Percentiles rank a stretch among this genome's conserved stretches.
Conservation (phyloP, 129 eudicot species). For the Artemisia tridentata region DNA sequence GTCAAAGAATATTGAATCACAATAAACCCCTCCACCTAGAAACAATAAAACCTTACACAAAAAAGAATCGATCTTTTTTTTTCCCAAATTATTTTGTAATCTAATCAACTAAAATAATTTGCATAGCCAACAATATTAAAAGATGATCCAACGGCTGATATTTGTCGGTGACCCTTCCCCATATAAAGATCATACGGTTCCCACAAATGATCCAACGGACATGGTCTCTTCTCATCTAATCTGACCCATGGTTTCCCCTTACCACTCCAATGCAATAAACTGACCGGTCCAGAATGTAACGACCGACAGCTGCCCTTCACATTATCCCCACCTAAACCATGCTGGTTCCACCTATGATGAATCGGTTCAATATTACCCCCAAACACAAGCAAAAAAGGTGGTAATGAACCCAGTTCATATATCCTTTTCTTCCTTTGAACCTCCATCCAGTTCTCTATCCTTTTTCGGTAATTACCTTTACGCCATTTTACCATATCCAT, state of each 20-base stretch:
- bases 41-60: constrained; percentile 14
- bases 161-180: constrained; percentile 20
- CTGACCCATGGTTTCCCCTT: constrained; percentile 97
- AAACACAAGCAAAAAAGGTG: constrained; percentile 75
- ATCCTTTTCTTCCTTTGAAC: constrained; percentile 64
- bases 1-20: constrained; percentile 50
- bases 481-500: constrained; percentile 83
- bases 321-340: constrained; percentile 91
- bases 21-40: constrained; percentile 15
- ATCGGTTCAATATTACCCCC: constrained; percentile 82
- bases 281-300: constrained; percentile 86
- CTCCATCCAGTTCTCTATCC: constrained; percentile 87
- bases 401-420: constrained; percentile 81
- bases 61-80: not conserved
- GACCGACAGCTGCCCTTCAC: constrained; percentile 81
- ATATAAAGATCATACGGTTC: constrained; percentile 80
- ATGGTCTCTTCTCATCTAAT: constrained; percentile 67
- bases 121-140: constrained; percentile 41
- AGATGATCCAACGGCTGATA: constrained; percentile 39
- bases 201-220: constrained; percentile 98
- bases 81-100: constrained; percentile 6
- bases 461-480: constrained; percentile 44
- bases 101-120: constrained; percentile 33
- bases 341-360: constrained; percentile 88
- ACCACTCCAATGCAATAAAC: constrained; percentile 89